Evolutionary conservation across 1,139 yeast species (phyloP), one percentile per base, ranked within the genome.

Genomic region (Blastobotrys persicus): DNA sequence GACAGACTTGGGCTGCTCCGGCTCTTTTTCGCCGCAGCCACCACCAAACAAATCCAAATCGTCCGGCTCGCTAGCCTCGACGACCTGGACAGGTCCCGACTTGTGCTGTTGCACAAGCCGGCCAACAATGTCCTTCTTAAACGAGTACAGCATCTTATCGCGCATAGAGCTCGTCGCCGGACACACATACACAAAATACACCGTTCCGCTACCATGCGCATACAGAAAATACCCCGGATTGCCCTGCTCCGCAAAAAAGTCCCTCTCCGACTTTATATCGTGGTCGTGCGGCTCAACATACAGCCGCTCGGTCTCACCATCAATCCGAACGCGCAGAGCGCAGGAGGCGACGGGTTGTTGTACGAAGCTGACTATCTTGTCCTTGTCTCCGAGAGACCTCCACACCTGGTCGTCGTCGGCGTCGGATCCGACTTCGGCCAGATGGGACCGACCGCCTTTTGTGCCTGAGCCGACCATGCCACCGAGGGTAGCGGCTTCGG

Each of bases 401-500:
- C 28, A 23, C 28, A 9, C 28, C 5, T 23, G 9, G 41, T 17
- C 41, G 18, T 23, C 16, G 41, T 9, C 28, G 26, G 17, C 41
- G 39, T 19, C 41, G 41, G 41, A 11, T 18, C 28, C 40, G 33
- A 26, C 34, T 38, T 47, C 42, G 38, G 45, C 54, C 39, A 13
- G 59, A 48, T 51, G 60, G 52, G 61, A 42, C 34, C 59, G 50
- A 0, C 65, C 12, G 41, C 26, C 14, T 28, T 26, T 3, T 9
- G 26, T 23, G 41, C 26, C 26, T 9, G 41, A 26, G 26, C 28
- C 28, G 26, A 37, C 5, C 13, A 37, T 4, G 9, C 40, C 46
- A 12, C 31, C 41, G 38, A 34, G 38, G 38, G 38, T 75, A 28
- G 74, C 67, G 52, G 71, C 66, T 49, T 81, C 67, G 14, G 76